phyloP scores from a whole-genome alignment of 371 early-diverging fungal species.

The Polyrhizophydium stewartii region DNA sequence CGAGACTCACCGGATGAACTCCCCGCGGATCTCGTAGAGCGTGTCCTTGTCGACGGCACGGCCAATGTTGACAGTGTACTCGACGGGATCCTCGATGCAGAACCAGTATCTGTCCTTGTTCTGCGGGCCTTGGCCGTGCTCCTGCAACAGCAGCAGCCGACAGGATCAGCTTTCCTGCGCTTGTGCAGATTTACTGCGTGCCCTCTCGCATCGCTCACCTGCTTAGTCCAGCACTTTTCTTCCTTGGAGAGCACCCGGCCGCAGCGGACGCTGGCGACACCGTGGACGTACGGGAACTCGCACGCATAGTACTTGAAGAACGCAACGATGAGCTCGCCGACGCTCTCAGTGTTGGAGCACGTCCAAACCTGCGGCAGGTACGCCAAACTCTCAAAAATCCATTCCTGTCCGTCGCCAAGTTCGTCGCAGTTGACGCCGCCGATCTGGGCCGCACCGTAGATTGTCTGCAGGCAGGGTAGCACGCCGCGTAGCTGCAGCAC shows the following conservation, averaged over 20 bases:
- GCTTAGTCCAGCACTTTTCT: slow-evolving; percentile 36
- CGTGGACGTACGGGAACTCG: slow-evolving; percentile 30
- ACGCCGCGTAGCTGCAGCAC: slow-evolving; percentile 30
- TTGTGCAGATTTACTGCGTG: too few species aligned
- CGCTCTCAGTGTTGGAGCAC: slow-evolving; percentile 18
- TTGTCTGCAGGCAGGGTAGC: slow-evolving; percentile 26
- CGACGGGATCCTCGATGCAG: slow-evolving; percentile 35
- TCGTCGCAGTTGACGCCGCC: too few species aligned
- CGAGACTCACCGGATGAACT: slow-evolving; percentile 10
- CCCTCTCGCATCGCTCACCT: too few species aligned
- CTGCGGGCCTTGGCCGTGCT: slow-evolving; percentile 18
- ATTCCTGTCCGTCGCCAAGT: slow-evolving; percentile 4
- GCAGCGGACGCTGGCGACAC: slow-evolving; percentile 23
- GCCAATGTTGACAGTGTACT: slow-evolving; percentile 24
- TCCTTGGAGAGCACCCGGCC: slow-evolving; percentile 29
- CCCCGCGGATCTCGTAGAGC: slow-evolving; percentile 28
- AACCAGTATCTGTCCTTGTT: slow-evolving; percentile 32
- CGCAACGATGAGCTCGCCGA: slow-evolving; percentile 29
- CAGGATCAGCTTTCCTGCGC: too few species aligned
- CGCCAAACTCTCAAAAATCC: slow-evolving; percentile 23
- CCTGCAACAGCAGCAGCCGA: too few species aligned
- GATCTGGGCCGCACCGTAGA: slow-evolving; percentile 5
- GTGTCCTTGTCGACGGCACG: slow-evolving; percentile 33
- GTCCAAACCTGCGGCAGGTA: slow-evolving; percentile 13
- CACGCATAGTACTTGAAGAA: slow-evolving; percentile 31